These are phyloP conservation scores for Leccinum imitatum DNA, from an alignment of 768 basidiomycete genomes.

Conservation along the genomic window DNA sequence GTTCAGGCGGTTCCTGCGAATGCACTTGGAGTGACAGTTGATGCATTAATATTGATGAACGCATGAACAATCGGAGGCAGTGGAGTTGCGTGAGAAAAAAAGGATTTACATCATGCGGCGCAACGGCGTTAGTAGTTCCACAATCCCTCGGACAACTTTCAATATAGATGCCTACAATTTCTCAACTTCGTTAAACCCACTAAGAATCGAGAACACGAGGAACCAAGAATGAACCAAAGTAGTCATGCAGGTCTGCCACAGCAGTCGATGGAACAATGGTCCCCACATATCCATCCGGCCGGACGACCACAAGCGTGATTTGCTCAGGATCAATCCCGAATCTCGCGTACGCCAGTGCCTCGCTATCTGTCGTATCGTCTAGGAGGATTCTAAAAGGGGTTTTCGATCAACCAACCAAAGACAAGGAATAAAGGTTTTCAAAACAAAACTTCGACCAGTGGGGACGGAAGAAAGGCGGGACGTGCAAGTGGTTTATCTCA, in stretches of 20 bases:
- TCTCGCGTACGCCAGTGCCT: constrained; percentile 33
- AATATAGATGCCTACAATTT: neutral
- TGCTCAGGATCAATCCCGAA: constrained; percentile 33
- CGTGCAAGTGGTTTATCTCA: constrained; percentile 32
- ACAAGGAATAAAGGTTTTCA: neutral
- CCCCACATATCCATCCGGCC: constrained; percentile 44
- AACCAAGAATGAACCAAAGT: constrained; percentile 40
- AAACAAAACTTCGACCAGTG: constrained; percentile 41
- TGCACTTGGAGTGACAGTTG: neutral
- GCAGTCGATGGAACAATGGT: constrained; percentile 29
- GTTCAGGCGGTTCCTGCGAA: neutral
- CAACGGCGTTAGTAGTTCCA: too few species aligned
- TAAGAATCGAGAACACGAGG: constrained; percentile 1
- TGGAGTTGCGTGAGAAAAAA: too few species aligned
- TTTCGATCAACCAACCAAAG: neutral
- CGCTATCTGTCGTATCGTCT: constrained; percentile 33
- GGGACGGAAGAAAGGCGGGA: constrained; percentile 36
- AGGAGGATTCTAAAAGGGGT: constrained; percentile 31
- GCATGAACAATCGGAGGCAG: too few species aligned
- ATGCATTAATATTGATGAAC: neutral
- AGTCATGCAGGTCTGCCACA: constrained; percentile 39
- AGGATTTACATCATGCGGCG: too few species aligned
- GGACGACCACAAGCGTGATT: constrained; percentile 37
- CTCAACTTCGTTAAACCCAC: neutral
- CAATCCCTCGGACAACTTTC: too few species aligned